A percentile compares a stretch with the other conserved stretches of the same genome.
Conservation (phyloP, 2,329 filamentous ascomycete species). For the Eurotiales sp. region DNA sequence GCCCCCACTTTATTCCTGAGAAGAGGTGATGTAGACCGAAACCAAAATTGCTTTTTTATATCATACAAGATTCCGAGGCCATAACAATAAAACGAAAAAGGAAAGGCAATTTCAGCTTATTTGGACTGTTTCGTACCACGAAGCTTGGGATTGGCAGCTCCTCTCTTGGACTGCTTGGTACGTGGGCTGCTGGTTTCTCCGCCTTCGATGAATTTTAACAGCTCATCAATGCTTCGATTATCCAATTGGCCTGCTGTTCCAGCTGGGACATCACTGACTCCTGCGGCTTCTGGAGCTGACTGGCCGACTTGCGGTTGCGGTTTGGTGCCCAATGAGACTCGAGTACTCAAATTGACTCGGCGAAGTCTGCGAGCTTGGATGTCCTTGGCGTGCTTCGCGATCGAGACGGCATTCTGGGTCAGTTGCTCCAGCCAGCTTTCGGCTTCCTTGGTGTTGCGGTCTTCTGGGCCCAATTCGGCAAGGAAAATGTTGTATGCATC, state of each 20-base stretch:
- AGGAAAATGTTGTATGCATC: constrained; percentile 97
- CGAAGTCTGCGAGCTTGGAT: constrained; percentile 70
- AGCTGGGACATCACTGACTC: constrained; percentile 32
- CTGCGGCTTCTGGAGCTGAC: constrained; percentile 49
- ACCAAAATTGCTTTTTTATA: constrained; percentile 11
- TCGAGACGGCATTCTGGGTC: constrained; percentile 89
- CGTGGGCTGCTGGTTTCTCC: constrained; percentile 39
- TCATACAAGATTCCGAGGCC: constrained; percentile 7
- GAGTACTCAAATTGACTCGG: constrained; percentile 65
- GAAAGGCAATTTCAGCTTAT: not conserved
- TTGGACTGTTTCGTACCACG: constrained; percentile 39
- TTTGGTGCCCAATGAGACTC: constrained; percentile 55
- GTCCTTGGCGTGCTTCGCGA: constrained; percentile 91
- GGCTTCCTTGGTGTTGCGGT: constrained; percentile 97
- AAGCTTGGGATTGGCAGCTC: constrained; percentile 42
- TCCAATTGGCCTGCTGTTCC: constrained; percentile 56
- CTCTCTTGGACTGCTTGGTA: constrained; percentile 44
- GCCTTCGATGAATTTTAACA: constrained; percentile 93
- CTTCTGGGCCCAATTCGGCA: constrained; percentile 75
- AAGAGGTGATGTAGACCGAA: not conserved
- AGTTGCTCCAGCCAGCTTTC: constrained; percentile 95
- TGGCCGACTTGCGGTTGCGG: constrained; percentile 63
- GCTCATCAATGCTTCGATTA: constrained; percentile 82
- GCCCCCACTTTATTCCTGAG: not conserved
- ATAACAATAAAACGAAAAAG: no score